Base-by-base conservation (phyloP, 129 eudicot genomes). In the Apium graveolens region DNA sequence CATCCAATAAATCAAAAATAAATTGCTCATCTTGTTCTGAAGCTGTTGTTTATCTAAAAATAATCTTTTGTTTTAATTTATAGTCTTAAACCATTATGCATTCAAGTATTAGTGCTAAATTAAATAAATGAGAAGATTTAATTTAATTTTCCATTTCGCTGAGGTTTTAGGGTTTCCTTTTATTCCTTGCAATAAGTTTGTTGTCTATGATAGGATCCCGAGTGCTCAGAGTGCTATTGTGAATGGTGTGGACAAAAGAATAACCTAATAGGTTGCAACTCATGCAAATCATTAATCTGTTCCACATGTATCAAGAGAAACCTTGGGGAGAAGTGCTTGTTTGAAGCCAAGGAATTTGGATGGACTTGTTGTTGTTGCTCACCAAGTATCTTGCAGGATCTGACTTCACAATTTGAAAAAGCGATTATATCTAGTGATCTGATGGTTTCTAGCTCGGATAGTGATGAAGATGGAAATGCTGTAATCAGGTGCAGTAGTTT, bases 291-390 rank as follows among this genome's bases (percentile, higher is more conserved):
- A 24, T 53, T 87, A 48, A 89, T 91, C 70, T 91, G 97, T 86
- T 76, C 80, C 16, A 41, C 57, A 0, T 91, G 97, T 86, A 76
- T 91, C 76, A 84, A 86, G 82, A 89, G 85, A 88, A 91, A 91
- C 79, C 83, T 91, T 79, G 93, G 97, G 21, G 88, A 87, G 83
- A 89, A 87, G 77, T 89, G 75, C 71, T 85, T 82, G 79, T 78
- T 81, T 71, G 84, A 87, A 86, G 88, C 83, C 53, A 78, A 81
- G 41, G 73, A 44, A 44, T 73, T 82, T 73, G 89, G 90, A 29
- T 91, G 97, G 97, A 78, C 85, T 73, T 91, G 97, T 81, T 91
- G 92, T 77, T 87, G 85, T 78, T 91, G 97, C 83, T 62, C 83
- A 68, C 97, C 97, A 37, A 81, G 86, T 83, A 81, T 87, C 32